A percentile compares a stretch with the other conserved stretches of the same genome.
phyloP scores from a whole-genome alignment of 768 basidiomycete species.

The Psilocybe cubensis region DNA sequence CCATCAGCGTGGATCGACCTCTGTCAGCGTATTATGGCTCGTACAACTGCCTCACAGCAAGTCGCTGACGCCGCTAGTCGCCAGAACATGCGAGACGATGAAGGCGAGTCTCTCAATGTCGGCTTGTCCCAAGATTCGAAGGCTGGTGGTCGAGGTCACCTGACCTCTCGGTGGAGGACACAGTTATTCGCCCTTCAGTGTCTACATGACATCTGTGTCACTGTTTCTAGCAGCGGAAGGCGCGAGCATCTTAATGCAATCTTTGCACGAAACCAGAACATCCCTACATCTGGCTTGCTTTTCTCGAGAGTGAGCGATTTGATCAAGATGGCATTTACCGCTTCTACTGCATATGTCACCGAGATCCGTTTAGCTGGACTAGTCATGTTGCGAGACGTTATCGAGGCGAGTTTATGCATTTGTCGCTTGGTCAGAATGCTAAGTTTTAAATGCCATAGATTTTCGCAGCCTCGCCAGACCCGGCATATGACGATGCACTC shows the following conservation, averaged over 20 bases:
- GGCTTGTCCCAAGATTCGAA: conserved; percentile 47
- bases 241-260: conserved; percentile 84
- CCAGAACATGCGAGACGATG: conserved; percentile 77
- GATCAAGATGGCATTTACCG: conserved; percentile 98
- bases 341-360: conserved; percentile 94
- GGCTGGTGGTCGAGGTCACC: conserved; percentile 38
- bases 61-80: conserved; percentile 63
- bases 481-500: conserved; percentile 88
- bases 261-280: conserved; percentile 64
- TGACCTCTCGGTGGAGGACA: conserved; percentile 92
- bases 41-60: conserved; percentile 85
- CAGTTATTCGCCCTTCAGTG: conserved; percentile 95
- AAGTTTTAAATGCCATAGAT: conserved; percentile 49
- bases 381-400: conserved; percentile 87
- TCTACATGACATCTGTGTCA: conserved; percentile 84
- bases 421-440: neutral
- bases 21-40: conserved; percentile 96
- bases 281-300: conserved; percentile 63
- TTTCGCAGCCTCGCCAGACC: conserved; percentile 86
- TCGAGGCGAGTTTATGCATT: conserved; percentile 59
- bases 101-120: conserved; percentile 87
- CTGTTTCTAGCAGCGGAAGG: conserved; percentile 72
- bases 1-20: conserved; percentile 98
- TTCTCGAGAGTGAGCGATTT: conserved; percentile 89
- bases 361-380: conserved; percentile 93